These are phyloP conservation scores for Theileria luwenshuni DNA, from an alignment of 169 alveolate species.

Conservation along the genomic window DNA sequence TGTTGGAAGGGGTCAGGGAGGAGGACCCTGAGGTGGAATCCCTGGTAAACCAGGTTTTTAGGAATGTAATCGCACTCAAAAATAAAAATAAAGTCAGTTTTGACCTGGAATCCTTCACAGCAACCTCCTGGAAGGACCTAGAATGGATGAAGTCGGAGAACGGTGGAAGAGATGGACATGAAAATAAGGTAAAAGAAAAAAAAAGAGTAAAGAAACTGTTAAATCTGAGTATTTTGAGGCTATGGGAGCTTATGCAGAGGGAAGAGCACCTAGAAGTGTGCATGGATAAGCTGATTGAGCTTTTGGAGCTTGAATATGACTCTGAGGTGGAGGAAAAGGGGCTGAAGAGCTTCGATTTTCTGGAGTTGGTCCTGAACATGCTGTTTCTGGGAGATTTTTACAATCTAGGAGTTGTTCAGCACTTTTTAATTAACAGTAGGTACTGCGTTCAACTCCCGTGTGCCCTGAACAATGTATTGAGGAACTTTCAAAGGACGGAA, in stretches of 20 bases:
- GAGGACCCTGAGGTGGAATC: constrained; percentile 4
- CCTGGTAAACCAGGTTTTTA: background rate
- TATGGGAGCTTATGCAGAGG: background rate
- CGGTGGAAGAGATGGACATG: background rate
- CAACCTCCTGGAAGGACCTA: background rate
- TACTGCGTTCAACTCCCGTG: background rate
- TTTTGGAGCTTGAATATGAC: constrained; percentile 5
- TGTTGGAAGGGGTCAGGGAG: background rate
- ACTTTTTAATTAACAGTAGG: constrained; percentile 16
- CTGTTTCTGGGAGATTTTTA: constrained; percentile 5
- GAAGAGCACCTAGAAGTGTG: constrained; percentile 7
- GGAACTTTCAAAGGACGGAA: background rate
- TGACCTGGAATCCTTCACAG: constrained; percentile 14
- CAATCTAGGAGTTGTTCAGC: constrained; percentile 13
- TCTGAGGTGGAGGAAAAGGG: background rate
- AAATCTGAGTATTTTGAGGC: background rate
- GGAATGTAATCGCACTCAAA: background rate
- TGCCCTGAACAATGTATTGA: background rate
- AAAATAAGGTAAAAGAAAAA: background rate
- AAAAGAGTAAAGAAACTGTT: background rate
- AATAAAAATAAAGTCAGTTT: constrained; percentile 8
- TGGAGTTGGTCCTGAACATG: background rate
- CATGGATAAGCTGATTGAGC: constrained; percentile 16
- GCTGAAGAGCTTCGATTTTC: background rate
- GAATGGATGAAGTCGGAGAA: background rate